Percentiles rank a stretch among this genome's conserved stretches.
Conservation (phyloP, 441 rosid genomes). For the Bocquillonia castaneifolia region DNA sequence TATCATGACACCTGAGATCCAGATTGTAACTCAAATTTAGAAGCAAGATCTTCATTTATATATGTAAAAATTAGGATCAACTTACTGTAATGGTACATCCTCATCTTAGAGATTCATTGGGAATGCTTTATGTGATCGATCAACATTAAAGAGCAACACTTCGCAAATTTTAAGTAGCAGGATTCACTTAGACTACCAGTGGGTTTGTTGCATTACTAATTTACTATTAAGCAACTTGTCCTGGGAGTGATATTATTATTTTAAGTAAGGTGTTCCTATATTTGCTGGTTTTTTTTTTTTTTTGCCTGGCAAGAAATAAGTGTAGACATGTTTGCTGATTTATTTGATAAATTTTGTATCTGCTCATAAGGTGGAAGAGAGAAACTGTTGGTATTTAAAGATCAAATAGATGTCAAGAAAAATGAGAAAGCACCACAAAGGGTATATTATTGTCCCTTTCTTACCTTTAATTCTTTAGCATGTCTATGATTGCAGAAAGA, state of each 20-base stretch:
- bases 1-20: not conserved
- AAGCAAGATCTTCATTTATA: not conserved
- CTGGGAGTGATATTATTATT: not conserved
- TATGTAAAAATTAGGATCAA: not conserved
- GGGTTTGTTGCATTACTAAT: not conserved
- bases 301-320: too few relatives aligned
- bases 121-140: not conserved
- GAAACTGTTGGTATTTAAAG: not conserved
- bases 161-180: not conserved
- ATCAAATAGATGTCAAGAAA: not conserved
- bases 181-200: not conserved
- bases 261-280: not conserved
- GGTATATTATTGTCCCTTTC: not conserved
- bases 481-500: not conserved
- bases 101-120: not conserved
- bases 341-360: not conserved
- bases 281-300: too few relatives aligned
- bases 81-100: not conserved
- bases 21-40: not conserved
- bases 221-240: not conserved
- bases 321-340: not conserved
- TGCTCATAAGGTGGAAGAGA: not conserved
- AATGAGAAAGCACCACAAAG: not conserved
- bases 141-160: not conserved
- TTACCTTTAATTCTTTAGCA: not conserved